These are phyloP conservation scores for Ogataea glucozyma DNA, from an alignment of 805 yeast genomes.

Conservation along the genomic window DNA sequence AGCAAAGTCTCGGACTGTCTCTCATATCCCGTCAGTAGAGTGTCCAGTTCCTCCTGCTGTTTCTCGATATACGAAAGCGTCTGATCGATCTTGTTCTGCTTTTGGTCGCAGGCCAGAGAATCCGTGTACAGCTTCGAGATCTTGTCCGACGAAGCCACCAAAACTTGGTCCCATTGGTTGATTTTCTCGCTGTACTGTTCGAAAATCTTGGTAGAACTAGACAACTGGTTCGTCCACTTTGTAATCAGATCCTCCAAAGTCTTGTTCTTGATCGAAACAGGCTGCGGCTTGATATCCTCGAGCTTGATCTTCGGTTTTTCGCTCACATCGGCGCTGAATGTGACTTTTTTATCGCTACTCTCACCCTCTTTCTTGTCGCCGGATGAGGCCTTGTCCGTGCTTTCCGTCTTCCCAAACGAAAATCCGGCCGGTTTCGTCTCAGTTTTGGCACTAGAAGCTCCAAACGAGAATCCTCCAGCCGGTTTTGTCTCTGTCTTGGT, in stretches of 20 bases:
- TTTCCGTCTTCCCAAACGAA: constrained; percentile 1
- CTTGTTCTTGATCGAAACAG: constrained; percentile 81
- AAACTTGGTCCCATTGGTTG: constrained; percentile 80
- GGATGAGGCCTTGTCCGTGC: not conserved
- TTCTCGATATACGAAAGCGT: constrained; percentile 80
- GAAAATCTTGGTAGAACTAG: constrained; percentile 72
- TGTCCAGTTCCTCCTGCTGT: constrained; percentile 90
- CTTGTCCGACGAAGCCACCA: constrained; percentile 84
- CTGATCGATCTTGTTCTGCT: constrained; percentile 85
- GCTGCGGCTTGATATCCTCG: constrained; percentile 62
- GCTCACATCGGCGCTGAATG: constrained; percentile 3
- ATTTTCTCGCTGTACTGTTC: constrained; percentile 72
- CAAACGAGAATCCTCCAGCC: constrained; percentile 7
- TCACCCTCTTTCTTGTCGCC: not conserved
- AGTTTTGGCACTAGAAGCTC: not conserved
- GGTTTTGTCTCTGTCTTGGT: constrained; percentile 28
- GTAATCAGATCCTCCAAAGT: constrained; percentile 90
- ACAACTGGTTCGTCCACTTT: constrained; percentile 88
- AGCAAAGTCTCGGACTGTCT: constrained; percentile 59
- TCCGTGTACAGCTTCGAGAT: constrained; percentile 76
- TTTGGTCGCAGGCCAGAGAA: constrained; percentile 78
- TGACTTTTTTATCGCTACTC: constrained; percentile 4
- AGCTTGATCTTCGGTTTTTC: constrained; percentile 39
- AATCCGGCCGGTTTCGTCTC: not conserved
- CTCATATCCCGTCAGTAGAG: constrained; percentile 80